Evolutionary conservation across 2,329 filamentous ascomycete species (phyloP), one percentile per base, ranked within the genome.

Genomic region (Sclerotinia nivalis): DNA sequence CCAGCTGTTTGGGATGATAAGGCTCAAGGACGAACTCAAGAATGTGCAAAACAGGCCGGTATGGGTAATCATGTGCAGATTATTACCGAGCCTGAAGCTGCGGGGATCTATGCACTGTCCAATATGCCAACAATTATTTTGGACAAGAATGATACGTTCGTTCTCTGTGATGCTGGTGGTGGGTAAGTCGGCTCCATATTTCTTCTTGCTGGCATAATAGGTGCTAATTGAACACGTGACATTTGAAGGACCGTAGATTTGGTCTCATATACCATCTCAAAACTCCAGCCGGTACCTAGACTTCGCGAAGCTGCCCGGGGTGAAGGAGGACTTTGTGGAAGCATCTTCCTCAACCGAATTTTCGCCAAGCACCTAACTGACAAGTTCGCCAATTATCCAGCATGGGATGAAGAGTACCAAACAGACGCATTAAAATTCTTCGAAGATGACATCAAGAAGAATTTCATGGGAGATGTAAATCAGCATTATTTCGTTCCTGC

Each of bases 1-100:
- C 64, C 64, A 6, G 64, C 64, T 12, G 64, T 66, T 31, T 66
- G 64, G 64, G 45, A 49, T 25, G 64, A 66, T 20, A 66, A 66
- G 45, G 9, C 64, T 22, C 45, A 66, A 37, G 34, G 45, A 3
- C 22, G 52, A 49, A 66, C 64, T 4, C 49, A 52, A 34, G 50
- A 52, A 13, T 66, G 64, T n/a, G 64, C 64, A 3, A 37, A 49
- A 22, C 47, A 66, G 34, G 64, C 64, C 34, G 64, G 64, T 4
- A 52, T 66, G 34, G 64, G 64, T 40, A 28, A 22, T 40, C 45
- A 52, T 28, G 64, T 52, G 34, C 28, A 66, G 13, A 66, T 66
- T 22, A 66, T 66, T 4, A 66, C 64, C n/a, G 64, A 66, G 18
- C 64, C 64, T 13, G 64, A 66, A 28, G 56, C 56, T 25, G 56